Evolutionary conservation across 2,329 filamentous ascomycete genomes (phyloP).

Genomic region (Pseudocercospora macadamiae): DNA sequence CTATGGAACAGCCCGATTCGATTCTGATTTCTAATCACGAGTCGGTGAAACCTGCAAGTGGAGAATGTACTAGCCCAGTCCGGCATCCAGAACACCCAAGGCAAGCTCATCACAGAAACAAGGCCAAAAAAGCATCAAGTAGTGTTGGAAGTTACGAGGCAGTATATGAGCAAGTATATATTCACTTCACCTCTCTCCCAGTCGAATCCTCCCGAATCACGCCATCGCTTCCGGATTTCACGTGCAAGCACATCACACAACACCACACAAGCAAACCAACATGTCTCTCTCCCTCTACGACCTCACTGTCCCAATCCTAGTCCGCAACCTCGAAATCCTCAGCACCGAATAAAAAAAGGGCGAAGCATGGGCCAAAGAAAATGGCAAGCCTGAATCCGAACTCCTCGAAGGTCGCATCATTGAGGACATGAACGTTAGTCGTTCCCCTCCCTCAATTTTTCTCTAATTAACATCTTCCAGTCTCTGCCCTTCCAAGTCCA

Average conservation of each 20-base stretch:
- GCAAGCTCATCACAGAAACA: background rate
- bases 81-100: background rate
- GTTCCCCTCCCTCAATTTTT: background rate
- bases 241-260: background rate
- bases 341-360: constrained; percentile 49
- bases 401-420: constrained; percentile 48
- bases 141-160: background rate
- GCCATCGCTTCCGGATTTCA: constrained; percentile 6
- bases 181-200: background rate
- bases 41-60: background rate
- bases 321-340: constrained; percentile 49
- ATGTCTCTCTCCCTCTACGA: constrained; percentile 23
- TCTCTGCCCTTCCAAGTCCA: constrained; percentile 55
- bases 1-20: background rate
- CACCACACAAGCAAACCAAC: background rate
- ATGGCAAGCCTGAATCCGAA: constrained; percentile 40
- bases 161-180: background rate
- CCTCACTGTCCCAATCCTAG: constrained; percentile 44
- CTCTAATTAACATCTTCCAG: background rate
- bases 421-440: constrained; percentile 51
- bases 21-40: constrained; percentile 1
- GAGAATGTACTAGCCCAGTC: background rate
- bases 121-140: background rate
- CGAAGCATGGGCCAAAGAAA: constrained; percentile 44
- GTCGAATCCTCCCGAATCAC: constrained; percentile 6